These are phyloP conservation scores for Plenodomus biglobosus DNA, from an alignment of 2,329 filamentous ascomycete genomes.

Conservation along the genomic window DNA sequence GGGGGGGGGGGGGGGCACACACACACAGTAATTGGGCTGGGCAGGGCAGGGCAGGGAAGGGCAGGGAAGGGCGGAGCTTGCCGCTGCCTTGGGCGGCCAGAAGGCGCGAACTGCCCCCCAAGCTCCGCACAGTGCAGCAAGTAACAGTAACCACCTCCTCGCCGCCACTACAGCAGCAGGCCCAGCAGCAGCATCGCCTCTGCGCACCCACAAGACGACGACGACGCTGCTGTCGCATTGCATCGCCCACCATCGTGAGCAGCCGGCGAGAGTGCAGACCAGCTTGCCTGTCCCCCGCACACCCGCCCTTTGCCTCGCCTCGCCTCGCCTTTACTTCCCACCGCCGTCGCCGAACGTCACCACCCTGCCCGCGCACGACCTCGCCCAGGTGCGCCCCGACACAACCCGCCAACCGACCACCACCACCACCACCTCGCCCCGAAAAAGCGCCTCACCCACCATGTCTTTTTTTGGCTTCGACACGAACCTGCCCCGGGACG, in stretches of 20 bases:
- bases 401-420: no score
- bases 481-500: constrained; percentile 63
- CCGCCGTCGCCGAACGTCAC: constrained; percentile 23
- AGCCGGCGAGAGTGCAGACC: neutral
- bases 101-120: constrained; percentile 3
- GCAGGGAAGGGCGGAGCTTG: constrained; percentile 4
- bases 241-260: neutral
- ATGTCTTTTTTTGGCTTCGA: constrained; percentile 97
- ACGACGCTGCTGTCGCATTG: constrained; percentile 1
- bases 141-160: constrained; percentile 7
- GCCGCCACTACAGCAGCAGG: constrained; percentile 1
- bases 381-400: neutral
- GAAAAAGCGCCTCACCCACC: constrained; percentile 21
- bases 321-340: neutral
- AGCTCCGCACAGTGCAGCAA: constrained; percentile 1
- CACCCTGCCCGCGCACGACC: neutral
- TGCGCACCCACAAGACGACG: neutral
- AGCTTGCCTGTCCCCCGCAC: neutral
- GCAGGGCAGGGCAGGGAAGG: no score
- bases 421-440: constrained; percentile 4
- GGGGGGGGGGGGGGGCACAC: no score
- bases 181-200: neutral
- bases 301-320: constrained; percentile 11
- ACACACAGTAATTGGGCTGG: no score
- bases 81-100: constrained; percentile 5